These are phyloP conservation scores for Salix purpurea DNA, from an alignment of 345 rosid genomes.

Conservation along the genomic window DNA sequence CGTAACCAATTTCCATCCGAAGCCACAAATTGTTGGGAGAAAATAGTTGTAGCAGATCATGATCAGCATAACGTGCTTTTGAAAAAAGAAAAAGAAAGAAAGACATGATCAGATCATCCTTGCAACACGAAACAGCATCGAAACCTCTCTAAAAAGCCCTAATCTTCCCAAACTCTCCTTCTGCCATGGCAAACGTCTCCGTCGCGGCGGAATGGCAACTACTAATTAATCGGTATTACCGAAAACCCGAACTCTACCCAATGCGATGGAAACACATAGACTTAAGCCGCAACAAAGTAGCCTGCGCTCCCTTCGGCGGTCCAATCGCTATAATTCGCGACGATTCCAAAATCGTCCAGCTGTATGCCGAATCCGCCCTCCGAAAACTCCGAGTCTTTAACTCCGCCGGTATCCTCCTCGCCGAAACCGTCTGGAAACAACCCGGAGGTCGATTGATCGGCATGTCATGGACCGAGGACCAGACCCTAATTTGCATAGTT, in stretches of 20 bases:
- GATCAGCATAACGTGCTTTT: background rate
- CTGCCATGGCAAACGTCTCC: slow-evolving; percentile 72
- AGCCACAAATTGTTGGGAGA: background rate
- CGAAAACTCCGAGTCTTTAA: slow-evolving; percentile 91
- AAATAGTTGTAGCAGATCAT: background rate
- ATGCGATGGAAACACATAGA: slow-evolving; percentile 91
- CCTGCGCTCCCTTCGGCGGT: slow-evolving; percentile 90
- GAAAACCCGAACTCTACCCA: slow-evolving; percentile 81
- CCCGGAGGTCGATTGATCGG: slow-evolving; percentile 91
- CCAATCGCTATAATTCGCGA: slow-evolving; percentile 94
- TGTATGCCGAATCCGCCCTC: slow-evolving; percentile 91
- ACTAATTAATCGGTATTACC: slow-evolving; percentile 72
- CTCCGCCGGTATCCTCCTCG: slow-evolving; percentile 71
- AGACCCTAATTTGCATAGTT: slow-evolving; percentile 67
- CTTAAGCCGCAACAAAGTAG: slow-evolving; percentile 80
- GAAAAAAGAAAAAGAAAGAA: background rate
- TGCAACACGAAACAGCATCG: background rate
- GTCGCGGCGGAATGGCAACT: slow-evolving; percentile 99
- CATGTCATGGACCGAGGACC: slow-evolving; percentile 95
- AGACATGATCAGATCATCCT: background rate
- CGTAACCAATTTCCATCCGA: background rate
- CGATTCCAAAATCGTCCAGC: slow-evolving; percentile 97
- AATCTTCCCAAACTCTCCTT: background rate
- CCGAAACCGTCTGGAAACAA: slow-evolving; percentile 88
- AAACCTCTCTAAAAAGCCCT: background rate